Conservation (phyloP, 139 green algal species). For the Chlamydomonas asymmetrica region DNA sequence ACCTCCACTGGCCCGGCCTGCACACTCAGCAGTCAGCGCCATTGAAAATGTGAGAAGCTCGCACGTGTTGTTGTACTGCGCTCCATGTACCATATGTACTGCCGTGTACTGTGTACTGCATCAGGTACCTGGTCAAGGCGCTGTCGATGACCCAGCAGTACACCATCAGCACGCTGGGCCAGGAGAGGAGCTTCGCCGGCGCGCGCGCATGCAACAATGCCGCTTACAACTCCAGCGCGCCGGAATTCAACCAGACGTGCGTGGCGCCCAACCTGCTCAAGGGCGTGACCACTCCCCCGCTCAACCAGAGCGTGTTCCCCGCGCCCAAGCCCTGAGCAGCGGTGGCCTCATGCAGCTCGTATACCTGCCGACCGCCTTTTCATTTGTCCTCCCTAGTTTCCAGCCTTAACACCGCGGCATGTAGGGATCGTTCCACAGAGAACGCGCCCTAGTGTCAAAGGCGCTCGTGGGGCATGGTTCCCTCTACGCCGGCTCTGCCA, state of each 20-base stretch:
- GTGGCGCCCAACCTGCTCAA: constrained; percentile 3
- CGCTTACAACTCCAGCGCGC: neutral
- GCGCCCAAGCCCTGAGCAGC: no score
- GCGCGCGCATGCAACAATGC: neutral
- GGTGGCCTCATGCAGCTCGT: no score
- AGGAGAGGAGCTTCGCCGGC: neutral
- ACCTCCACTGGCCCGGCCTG: neutral
- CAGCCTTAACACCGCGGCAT: no score
- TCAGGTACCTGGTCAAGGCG: constrained; percentile 1
- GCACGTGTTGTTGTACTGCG: no score
- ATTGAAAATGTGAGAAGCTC: neutral
- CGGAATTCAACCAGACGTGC: neutral
- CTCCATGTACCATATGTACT: neutral
- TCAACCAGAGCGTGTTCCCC: no score
- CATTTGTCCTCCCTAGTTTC: no score
- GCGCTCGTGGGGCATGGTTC: no score
- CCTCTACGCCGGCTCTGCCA: no score
- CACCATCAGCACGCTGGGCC: constrained; percentile 3
- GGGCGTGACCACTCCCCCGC: neutral
- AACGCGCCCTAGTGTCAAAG: no score
- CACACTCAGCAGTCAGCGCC: neutral
- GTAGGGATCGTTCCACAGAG: no score
- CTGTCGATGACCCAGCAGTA: neutral
- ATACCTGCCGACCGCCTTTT: no score
- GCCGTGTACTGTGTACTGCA: neutral